phyloP scores from a whole-genome alignment of 2,329 filamentous ascomycete species.

The Penicillium aurantiogriseum region DNA sequence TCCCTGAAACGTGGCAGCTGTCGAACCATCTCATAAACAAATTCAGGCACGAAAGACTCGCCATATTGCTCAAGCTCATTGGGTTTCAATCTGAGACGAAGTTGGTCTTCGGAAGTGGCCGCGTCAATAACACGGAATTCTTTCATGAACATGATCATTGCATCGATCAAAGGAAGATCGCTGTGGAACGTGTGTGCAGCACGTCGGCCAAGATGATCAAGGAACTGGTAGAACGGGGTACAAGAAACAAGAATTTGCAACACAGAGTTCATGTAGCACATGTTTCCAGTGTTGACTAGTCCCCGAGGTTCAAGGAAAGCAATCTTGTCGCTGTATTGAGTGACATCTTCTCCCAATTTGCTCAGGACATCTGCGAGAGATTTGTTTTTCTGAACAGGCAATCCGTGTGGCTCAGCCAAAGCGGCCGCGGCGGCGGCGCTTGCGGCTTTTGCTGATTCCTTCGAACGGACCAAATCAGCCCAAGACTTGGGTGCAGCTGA shows the following conservation, averaged over 20 bases:
- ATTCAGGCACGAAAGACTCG: constrained; percentile 87
- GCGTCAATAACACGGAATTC: constrained; percentile 86
- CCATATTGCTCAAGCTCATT: constrained; percentile 87
- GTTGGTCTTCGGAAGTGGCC: constrained; percentile 69
- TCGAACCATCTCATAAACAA: constrained; percentile 90
- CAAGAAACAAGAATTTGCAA: constrained; percentile 95
- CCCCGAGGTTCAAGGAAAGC: constrained; percentile 89
- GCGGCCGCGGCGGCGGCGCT: constrained; percentile 30
- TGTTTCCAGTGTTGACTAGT: constrained; percentile 94
- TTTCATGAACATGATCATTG: constrained; percentile 94
- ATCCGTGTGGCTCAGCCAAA: constrained; percentile 38
- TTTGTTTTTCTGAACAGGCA: constrained; percentile 52
- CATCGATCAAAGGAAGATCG: constrained; percentile 88
- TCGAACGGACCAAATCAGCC: constrained; percentile 65
- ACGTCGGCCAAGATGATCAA: constrained; percentile 80
- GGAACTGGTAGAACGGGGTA: constrained; percentile 88
- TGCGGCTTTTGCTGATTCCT: constrained; percentile 37
- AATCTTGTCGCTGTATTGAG: constrained; percentile 59
- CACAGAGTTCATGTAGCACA: constrained; percentile 99
- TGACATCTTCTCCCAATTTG: constrained; percentile 66
- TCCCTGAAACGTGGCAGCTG: constrained; percentile 82
- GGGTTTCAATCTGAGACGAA: constrained; percentile 71
- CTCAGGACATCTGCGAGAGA: constrained; percentile 75
- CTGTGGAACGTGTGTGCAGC: constrained; percentile 91
- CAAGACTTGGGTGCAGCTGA: constrained; percentile 61